Conservation (phyloP, 306 rosid species). For the Gynostemma pentaphyllum region DNA sequence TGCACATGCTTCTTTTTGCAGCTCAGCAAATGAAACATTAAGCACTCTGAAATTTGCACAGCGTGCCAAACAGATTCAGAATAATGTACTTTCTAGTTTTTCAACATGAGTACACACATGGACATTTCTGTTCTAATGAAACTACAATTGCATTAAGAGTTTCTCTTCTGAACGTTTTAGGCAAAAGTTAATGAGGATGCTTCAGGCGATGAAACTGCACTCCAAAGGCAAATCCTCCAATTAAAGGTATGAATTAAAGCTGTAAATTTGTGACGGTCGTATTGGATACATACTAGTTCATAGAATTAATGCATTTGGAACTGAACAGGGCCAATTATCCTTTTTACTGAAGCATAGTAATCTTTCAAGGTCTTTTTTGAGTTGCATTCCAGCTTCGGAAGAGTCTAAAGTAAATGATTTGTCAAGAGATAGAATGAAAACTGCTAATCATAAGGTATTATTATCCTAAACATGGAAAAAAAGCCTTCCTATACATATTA, state of each 20-base stretch:
- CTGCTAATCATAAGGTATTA: slow-evolving; percentile 21
- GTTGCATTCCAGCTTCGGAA: slow-evolving; percentile 35
- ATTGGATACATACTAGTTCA: slow-evolving; percentile 4
- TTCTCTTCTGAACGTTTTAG: slow-evolving; percentile 19
- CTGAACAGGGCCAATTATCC: slow-evolving; percentile 64
- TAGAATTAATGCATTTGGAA: slow-evolving; percentile 26
- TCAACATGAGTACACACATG: neutral
- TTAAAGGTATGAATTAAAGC: slow-evolving; percentile 50
- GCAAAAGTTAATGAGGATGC: slow-evolving; percentile 96
- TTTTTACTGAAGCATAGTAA: slow-evolving; percentile 42
- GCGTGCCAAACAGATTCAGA: slow-evolving; percentile 96
- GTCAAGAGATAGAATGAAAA: slow-evolving; percentile 19
- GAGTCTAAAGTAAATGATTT: slow-evolving; percentile 29
- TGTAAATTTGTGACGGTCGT: slow-evolving; percentile 14
- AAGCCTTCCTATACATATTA: slow-evolving; percentile 11
- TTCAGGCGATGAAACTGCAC: slow-evolving; percentile 74
- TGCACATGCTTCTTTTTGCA: slow-evolving; percentile 29
- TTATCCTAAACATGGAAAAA: slow-evolving; percentile 26
- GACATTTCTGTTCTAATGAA: neutral
- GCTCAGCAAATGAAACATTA: slow-evolving; percentile 81
- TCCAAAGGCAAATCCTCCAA: slow-evolving; percentile 80
- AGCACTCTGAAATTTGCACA: slow-evolving; percentile 98
- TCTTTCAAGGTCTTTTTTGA: slow-evolving; percentile 26
- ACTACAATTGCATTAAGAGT: slow-evolving; percentile 14
- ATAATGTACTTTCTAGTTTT: slow-evolving; percentile 48